Evolutionary conservation across 768 basidiomycete species (phyloP), one percentile per base, ranked within the genome.

Genomic region (Termitomyces eurrhizus): DNA sequence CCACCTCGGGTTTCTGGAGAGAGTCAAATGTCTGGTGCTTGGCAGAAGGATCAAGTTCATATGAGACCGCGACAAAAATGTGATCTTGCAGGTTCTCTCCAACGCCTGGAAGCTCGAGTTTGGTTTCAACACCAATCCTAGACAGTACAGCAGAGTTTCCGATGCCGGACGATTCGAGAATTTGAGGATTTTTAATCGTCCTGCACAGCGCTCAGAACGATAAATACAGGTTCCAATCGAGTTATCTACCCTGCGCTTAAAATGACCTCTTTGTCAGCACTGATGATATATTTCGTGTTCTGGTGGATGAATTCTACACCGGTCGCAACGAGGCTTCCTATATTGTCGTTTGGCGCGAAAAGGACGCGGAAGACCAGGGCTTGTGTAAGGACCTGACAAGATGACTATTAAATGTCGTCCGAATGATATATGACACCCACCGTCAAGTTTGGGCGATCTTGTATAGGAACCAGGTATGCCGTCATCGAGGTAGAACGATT

Each of bases 211-310:
- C 26, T 54, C 11, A 62, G 24, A 16, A 39, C n/a, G 5, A 16
- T 11, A 4, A 41, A 14, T 18, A 41, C 42, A 36, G 13, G 11
- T 14, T 35, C 39, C 36, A 33, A 37, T 7, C 12, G n/a, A 51
- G 39, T 33, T 7, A 13, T 60, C 33, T 65, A 77, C 77, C 78
- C 80, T 5, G 77, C 74, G 50, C 70, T 74, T 2, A 85, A 69
- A 52, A 86, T 77, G 35, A 85, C 83, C 68, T 86, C 84, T 56
- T 77, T 78, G 50, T 66, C 69, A 13, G 79, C 80, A 33, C 72
- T 68, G 35, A 78, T 78, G 4, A 69, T 60, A 59, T 77, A 74
- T 5, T 50, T 65, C 14, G 62, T 60, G 24, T 63, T 72, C 4
- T 65, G 65, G 45, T 71, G 50, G 21, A 74, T 65, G 67, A 83